phyloP scores from a whole-genome alignment of 352 stramenopile genomes.

The Phytopythium kandeliae region DNA sequence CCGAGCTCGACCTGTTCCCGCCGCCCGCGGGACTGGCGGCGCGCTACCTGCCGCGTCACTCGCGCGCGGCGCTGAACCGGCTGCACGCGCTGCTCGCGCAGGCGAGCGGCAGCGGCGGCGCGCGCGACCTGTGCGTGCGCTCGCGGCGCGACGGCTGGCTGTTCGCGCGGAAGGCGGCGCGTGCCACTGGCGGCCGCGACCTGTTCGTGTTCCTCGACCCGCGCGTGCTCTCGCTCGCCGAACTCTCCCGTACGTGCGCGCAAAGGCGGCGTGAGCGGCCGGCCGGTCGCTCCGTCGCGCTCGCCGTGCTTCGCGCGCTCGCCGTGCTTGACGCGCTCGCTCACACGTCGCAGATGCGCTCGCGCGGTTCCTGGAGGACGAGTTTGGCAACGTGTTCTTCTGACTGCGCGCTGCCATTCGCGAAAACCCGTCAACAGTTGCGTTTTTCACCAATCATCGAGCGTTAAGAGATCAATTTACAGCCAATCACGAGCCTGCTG shows the following conservation, averaged over 20 bases:
- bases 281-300: neutral
- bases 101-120: constrained; percentile 22
- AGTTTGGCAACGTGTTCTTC: constrained; percentile 54
- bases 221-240: constrained; percentile 46
- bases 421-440: no score
- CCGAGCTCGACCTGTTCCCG: constrained; percentile 43
- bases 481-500: no score
- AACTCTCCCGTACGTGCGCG: constrained; percentile 37
- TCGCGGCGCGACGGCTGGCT: constrained; percentile 54
- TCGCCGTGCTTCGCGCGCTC: neutral
- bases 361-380: constrained; percentile 33
- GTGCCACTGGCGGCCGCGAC: constrained; percentile 38
- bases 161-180: constrained; percentile 39
- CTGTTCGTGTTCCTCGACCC: constrained; percentile 60
- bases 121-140: constrained; percentile 47
- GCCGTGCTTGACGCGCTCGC: neutral
- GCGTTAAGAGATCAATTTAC: no score
- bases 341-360: constrained; percentile 34
- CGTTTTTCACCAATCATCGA: no score
- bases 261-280: neutral
- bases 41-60: constrained; percentile 39
- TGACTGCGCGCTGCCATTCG: no score
- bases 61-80: constrained; percentile 30
- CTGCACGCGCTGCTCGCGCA: constrained; percentile 36
- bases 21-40: constrained; percentile 30